Base-by-base conservation (phyloP, 192 early-diverging fungal genomes). In the Mortierella claussenii region DNA sequence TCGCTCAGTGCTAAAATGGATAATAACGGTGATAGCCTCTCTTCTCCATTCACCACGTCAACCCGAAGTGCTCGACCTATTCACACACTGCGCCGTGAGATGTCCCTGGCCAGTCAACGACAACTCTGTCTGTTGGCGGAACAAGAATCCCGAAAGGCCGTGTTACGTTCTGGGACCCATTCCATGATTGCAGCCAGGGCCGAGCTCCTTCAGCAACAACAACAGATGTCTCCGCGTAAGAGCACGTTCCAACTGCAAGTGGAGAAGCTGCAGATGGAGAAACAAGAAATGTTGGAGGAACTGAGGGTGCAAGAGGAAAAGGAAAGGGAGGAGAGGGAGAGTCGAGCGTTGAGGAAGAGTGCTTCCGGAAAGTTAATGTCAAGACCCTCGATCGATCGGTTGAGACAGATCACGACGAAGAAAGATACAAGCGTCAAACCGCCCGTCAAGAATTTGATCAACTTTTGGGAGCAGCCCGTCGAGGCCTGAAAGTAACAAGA, bases 401-500 rank as follows among this genome's bases (percentile, higher is more conserved):
- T 76, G 50, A 64, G 71, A 34, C 8, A 7, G 37, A 66, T 55
- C 17, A 76, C 60, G 8, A 76, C 71, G 1, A 59, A 53, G 10
- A 36, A 58, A 9, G 71, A 76, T 1, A 27, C 51, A 20, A 50
- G 42, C 17, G 52, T 40, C 0, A 76, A 76, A 34, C 71, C 71
- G 2, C 63, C 71, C 18, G 64, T 76, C 27, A 76, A 61, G 64
- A 61, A 57, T 3, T 36, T 76, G 55, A 76, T 76, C 30, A 76
- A 36, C 53, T 76, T 76, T 30, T 76, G 71, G 71, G 71, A 76
- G 28, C 60, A 66, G 17, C 50, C 58, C 11, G 55, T 76, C 10
- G 71, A 76, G 37, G 58, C 44, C 33, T 66, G 36, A 54, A 30
- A 30, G 56, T n/a, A n/a, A n/a, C n/a, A n/a, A n/a, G n/a, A n/a